Percentiles rank a stretch among this genome's conserved stretches.
These are phyloP conservation scores for Colletotrichum sp. DNA, from an alignment of 2,329 filamentous ascomycete genomes.

Conservation along the genomic window DNA sequence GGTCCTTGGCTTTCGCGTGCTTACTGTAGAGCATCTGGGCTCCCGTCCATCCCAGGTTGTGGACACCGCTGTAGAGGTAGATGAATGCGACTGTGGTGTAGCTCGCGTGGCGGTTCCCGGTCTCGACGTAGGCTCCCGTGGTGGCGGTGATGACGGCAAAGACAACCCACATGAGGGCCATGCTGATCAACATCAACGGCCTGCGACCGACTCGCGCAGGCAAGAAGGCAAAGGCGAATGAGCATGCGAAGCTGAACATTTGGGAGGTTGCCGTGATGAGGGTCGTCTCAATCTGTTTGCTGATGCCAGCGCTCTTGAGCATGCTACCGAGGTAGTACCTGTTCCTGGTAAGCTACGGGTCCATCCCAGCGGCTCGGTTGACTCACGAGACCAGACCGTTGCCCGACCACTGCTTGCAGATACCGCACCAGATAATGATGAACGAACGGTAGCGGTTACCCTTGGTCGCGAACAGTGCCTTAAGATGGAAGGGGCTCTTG, in stretches of 20 bases:
- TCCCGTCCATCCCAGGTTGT: slow-evolving; percentile 19
- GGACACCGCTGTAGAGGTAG: slow-evolving; percentile 18
- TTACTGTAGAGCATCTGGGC: slow-evolving; percentile 18
- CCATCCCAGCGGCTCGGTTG: neutral
- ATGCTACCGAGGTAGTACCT: slow-evolving; percentile 6
- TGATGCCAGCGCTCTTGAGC: slow-evolving; percentile 18
- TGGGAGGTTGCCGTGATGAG: slow-evolving; percentile 19
- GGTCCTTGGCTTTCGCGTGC: neutral
- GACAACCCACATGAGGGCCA: slow-evolving; percentile 16
- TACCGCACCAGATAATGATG: slow-evolving; percentile 44
- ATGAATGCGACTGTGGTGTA: slow-evolving; percentile 13
- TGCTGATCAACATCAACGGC: slow-evolving; percentile 16
- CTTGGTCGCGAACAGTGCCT: slow-evolving; percentile 28
- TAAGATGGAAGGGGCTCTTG: slow-evolving; percentile 25
- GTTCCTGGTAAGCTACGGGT: neutral
- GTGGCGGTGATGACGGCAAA: slow-evolving; percentile 12
- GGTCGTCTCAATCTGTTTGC: slow-evolving; percentile 2
- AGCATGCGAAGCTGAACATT: slow-evolving; percentile 19
- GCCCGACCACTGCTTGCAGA: slow-evolving; percentile 44
- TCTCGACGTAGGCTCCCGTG: slow-evolving; percentile 15
- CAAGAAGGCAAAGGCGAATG: slow-evolving; percentile 12
- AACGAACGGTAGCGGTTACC: slow-evolving; percentile 38
- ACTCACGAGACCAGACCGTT: neutral
- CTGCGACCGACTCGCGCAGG: slow-evolving; percentile 17
- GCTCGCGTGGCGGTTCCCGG: slow-evolving; percentile 3